Evolutionary conservation across 2,329 filamentous ascomycete species (phyloP), one percentile per base, ranked within the genome.

Genomic region (Coccinonectria pachysandricola): DNA sequence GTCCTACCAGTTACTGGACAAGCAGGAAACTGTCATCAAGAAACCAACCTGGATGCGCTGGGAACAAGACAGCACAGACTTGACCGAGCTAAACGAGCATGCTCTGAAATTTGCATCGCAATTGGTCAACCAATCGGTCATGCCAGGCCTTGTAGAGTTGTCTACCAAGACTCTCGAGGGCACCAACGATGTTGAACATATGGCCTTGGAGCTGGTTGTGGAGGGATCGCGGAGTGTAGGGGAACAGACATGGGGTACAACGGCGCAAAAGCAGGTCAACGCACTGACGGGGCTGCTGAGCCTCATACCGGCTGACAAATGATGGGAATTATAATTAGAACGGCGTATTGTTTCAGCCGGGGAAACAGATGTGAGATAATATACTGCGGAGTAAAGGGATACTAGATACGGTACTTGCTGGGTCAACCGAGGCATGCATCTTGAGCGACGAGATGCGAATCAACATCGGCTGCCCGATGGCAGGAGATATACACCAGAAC

Each of bases 201-300:
- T 57, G 25, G 55, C 54, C 5, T 45, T 42, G 40, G 52, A 56
- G 16, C 29, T 56, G 19, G 33, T 57, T 15, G 42, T 46, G 3
- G 42, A 43, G 12, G 41, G 37, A 4, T 29, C 41, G 19, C 43
- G 40, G 7, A 32, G 30, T 11, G 29, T 12, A 11, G 27, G 18
- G 4, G 38, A 46, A 7, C 37, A 45, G 10, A 52, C 45, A 2
- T 59, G 54, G 54, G 56, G 54, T 3, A 37, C 34, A 12, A 23
- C 40, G 3, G 52, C 49, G 1, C 43, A 49, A 6, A 35, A 38
- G 7, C 36, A 50, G 7, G 15, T 55, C 18, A 46, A 40, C 19
- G 39, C 39, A 3, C 40, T 55, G 23, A 32, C 39, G 5, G 31
- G 31, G 8, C 20, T 48, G 5, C 19, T 43, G 22, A 45, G 33